These are phyloP conservation scores for Cruciata laevipes DNA, from an alignment of 257 asterid genomes.

Conservation along the genomic window DNA sequence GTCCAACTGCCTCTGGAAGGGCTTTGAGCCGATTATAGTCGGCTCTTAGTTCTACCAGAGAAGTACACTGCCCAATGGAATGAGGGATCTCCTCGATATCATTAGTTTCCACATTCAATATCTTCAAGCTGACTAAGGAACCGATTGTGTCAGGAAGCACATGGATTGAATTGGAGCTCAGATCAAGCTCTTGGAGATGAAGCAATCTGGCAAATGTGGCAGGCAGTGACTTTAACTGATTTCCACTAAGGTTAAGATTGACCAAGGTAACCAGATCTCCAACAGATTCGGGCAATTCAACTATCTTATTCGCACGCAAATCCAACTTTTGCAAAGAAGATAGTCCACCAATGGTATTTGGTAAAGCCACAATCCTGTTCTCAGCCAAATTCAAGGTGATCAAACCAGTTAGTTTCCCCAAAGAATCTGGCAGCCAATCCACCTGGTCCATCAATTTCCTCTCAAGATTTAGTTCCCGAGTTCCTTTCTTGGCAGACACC, in stretches of 20 bases:
- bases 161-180: constrained; percentile 69
- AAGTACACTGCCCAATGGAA: constrained; percentile 61
- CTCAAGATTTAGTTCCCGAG: constrained; percentile 44
- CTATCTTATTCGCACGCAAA: constrained; percentile 49
- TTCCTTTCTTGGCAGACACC: constrained; percentile 71
- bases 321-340: constrained; percentile 54
- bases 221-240: constrained; percentile 61
- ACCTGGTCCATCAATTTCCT: constrained; percentile 65
- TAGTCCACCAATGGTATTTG: constrained; percentile 59
- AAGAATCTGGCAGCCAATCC: constrained; percentile 94
- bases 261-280: constrained; percentile 71
- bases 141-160: constrained; percentile 70
- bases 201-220: constrained; percentile 42
- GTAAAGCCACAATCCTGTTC: constrained; percentile 58
- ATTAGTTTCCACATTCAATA: constrained; percentile 60
- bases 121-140: constrained; percentile 56
- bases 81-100: constrained; percentile 79
- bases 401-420: constrained; percentile 72
- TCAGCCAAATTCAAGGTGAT: constrained; percentile 64
- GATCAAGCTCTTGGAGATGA: constrained; percentile 61
- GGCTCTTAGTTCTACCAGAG: constrained; percentile 57
- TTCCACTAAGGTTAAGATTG: constrained; percentile 56
- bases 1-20: constrained; percentile 83
- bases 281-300: constrained; percentile 57
- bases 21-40: constrained; percentile 84